phyloP scores from a whole-genome alignment of 164 flowering plant genomes.

The Kalanchoe fedtschenkoi region DNA sequence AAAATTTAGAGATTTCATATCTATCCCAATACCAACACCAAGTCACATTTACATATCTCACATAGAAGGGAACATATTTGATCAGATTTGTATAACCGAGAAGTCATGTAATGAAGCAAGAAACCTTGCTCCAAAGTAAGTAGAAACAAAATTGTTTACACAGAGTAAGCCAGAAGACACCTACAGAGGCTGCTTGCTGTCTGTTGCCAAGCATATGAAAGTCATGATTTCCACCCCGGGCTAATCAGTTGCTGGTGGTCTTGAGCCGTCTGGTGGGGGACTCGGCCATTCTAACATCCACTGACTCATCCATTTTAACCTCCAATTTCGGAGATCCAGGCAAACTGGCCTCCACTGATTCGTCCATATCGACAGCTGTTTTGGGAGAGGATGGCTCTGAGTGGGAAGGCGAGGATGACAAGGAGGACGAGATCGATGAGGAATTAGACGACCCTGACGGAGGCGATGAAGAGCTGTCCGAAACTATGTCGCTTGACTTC shows the following conservation, averaged over 20 bases:
- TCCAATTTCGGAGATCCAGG: neutral
- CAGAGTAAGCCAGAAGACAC: neutral
- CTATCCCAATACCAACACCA: neutral
- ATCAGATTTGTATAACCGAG: neutral
- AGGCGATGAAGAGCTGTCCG: slow-evolving; percentile 18
- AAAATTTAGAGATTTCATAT: neutral
- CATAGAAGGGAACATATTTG: neutral
- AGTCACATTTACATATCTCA: neutral
- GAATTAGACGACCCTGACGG: slow-evolving; percentile 17
- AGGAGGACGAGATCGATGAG: slow-evolving; percentile 6
- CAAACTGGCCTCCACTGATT: neutral
- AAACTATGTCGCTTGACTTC: slow-evolving; percentile 22
- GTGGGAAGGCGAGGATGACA: slow-evolving; percentile 15
- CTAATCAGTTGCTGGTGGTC: slow-evolving; percentile 3
- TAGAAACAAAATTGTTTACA: slow-evolving; percentile 2
- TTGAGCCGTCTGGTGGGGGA: slow-evolving; percentile 34
- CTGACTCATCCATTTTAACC: neutral
- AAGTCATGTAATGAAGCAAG: neutral
- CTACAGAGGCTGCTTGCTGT: neutral
- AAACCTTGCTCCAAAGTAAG: neutral
- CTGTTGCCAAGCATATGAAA: no score
- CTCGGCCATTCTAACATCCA: slow-evolving; percentile 6
- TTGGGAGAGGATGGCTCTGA: slow-evolving; percentile 25
- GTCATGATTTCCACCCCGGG: neutral
- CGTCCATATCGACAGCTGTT: neutral